These are phyloP conservation scores for Amylostereum areolatum DNA, from an alignment of 1,284 basidiomycete species.

Conservation along the genomic window DNA sequence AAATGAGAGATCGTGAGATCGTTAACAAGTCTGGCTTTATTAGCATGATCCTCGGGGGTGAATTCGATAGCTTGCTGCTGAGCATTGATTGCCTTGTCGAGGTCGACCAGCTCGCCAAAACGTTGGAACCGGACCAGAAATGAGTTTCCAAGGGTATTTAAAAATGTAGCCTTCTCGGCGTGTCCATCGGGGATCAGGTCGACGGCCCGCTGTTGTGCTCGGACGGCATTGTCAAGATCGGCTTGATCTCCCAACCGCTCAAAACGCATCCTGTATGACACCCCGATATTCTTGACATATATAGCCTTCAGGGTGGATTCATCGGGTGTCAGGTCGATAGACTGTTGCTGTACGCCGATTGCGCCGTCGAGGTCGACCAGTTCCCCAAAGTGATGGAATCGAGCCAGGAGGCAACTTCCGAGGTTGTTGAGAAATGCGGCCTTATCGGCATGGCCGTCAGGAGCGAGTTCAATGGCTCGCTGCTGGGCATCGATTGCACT, in stretches of 20 bases:
- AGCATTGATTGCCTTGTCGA: background rate
- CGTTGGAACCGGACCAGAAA: background rate
- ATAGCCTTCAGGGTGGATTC: background rate
- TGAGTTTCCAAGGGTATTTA: background rate
- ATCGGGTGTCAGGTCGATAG: background rate
- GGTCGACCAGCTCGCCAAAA: background rate
- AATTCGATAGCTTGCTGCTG: background rate
- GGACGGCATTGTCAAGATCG: background rate
- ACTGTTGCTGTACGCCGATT: background rate
- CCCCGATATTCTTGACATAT: background rate
- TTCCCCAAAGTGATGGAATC: constrained; percentile 6
- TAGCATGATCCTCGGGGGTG: background rate
- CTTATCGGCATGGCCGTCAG: background rate
- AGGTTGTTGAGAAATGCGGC: background rate
- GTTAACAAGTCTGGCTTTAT: background rate
- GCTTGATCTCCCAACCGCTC: background rate
- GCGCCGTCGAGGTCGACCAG: constrained; percentile 21
- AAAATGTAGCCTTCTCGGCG: background rate
- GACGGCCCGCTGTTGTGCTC: background rate
- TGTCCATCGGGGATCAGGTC: background rate
- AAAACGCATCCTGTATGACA: background rate
- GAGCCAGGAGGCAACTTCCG: background rate
- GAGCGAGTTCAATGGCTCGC: background rate
- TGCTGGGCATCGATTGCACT: constrained; percentile 10
- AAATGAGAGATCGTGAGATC: background rate